Conservation (phyloP, 768 basidiomycete genomes). For the Crassisporium funariophilum region DNA sequence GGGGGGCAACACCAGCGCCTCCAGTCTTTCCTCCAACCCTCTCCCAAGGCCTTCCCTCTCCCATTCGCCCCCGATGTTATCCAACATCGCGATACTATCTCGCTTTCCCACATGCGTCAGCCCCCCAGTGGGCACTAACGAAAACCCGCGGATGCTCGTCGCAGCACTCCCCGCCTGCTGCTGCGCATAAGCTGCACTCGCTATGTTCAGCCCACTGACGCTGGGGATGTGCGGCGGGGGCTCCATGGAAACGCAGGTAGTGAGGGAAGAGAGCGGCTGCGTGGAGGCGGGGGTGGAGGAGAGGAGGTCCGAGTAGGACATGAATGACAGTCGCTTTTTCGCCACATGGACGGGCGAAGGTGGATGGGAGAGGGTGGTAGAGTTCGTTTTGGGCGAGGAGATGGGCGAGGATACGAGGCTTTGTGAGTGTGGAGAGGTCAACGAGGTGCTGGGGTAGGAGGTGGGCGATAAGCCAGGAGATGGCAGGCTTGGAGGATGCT, state of each 20-base stretch:
- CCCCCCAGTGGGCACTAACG: slow-evolving; percentile 26
- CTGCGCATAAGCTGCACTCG: slow-evolving; percentile 11
- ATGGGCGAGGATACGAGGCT: slow-evolving; percentile 12
- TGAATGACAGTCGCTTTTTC: slow-evolving; percentile 81
- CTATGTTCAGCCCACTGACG: slow-evolving; percentile 47
- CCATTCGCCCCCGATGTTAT: slow-evolving; percentile 84
- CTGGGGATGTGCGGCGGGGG: slow-evolving; percentile 77
- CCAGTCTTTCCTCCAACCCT: slow-evolving; percentile 83
- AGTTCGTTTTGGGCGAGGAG: slow-evolving; percentile 16
- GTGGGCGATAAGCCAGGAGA: slow-evolving; percentile 1
- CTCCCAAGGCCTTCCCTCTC: slow-evolving; percentile 80
- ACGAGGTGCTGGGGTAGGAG: no score
- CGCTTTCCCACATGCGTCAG: slow-evolving; percentile 26
- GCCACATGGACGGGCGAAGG: slow-evolving; percentile 49
- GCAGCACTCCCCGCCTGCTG: slow-evolving; percentile 24
- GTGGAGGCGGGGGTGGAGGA: slow-evolving; percentile 74
- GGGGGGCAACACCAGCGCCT: slow-evolving; percentile 33
- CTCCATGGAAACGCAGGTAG: slow-evolving; percentile 57
- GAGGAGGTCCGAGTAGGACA: slow-evolving; percentile 86
- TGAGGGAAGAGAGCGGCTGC: slow-evolving; percentile 72
- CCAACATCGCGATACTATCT: slow-evolving; percentile 49
- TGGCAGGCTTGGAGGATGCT: slow-evolving; percentile 5
- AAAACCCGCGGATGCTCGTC: slow-evolving; percentile 27
- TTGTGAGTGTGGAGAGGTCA: neutral
- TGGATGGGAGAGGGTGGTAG: slow-evolving; percentile 22